These are phyloP conservation scores for Zangia roseola DNA, from an alignment of 768 basidiomycete genomes.

Conservation along the genomic window DNA sequence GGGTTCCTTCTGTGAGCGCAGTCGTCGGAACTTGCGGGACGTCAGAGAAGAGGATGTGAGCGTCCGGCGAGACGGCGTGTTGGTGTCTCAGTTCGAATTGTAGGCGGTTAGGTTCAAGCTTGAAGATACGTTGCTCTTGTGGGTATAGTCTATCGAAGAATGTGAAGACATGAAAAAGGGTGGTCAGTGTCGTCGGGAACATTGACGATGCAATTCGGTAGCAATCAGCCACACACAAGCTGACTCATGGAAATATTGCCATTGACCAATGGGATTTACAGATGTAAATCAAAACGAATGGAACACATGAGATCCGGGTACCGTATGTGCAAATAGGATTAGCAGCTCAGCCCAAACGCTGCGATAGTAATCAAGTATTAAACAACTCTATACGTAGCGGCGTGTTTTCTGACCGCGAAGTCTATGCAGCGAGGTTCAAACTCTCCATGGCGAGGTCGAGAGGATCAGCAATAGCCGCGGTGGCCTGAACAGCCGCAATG, in stretches of 20 bases:
- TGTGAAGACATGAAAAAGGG: conserved; percentile 42
- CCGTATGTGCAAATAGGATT: conserved; percentile 5
- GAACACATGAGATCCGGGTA: not conserved
- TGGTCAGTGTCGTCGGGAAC: conserved; percentile 46
- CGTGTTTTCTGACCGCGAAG: not conserved
- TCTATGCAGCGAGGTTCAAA: conserved; percentile 31
- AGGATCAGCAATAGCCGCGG: conserved; percentile 47
- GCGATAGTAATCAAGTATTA: conserved; percentile 13
- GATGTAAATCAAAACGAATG: not conserved
- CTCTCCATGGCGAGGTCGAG: conserved; percentile 65
- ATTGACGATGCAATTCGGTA: conserved; percentile 18
- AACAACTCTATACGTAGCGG: conserved; percentile 6
- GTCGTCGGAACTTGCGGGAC: conserved; percentile 21
- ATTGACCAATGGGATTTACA: not conserved
- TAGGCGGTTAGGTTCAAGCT: conserved; percentile 21
- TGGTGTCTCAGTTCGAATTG: conserved; percentile 61
- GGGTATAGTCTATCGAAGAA: conserved; percentile 16
- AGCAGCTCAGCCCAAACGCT: not conserved
- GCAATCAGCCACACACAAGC: not conserved
- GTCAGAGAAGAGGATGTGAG: conserved; percentile 58
- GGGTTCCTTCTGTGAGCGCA: conserved; percentile 7
- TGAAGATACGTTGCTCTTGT: not conserved
- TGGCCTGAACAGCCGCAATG: conserved; percentile 33
- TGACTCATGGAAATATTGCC: conserved; percentile 18
- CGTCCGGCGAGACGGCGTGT: conserved; percentile 50